Conservation (phyloP, 345 rosid species). For the Citrus mangshanensis region DNA sequence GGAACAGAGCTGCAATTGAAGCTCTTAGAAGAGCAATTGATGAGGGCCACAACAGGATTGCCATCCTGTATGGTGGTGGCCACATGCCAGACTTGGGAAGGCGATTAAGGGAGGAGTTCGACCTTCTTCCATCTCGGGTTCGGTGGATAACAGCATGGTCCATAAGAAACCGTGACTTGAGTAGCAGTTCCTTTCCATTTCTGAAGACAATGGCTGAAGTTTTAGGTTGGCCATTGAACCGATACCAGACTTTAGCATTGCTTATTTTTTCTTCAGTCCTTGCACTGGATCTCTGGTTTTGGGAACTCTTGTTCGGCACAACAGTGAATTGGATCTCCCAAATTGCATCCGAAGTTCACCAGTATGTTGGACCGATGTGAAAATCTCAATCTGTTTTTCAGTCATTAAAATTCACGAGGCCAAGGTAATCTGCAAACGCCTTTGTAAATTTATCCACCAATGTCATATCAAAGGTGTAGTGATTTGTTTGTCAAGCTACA, state of each 20-base stretch:
- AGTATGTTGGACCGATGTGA: conserved; percentile 38
- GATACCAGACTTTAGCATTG: conserved; percentile 82
- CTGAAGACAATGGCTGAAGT: conserved; percentile 66
- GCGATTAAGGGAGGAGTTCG: conserved; percentile 69
- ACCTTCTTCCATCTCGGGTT: conserved; percentile 58
- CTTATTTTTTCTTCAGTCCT: conserved; percentile 71
- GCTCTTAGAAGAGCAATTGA: conserved; percentile 63
- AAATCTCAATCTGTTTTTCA: background rate
- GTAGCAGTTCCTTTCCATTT: conserved; percentile 54
- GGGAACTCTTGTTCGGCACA: conserved; percentile 74
- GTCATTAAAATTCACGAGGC: conserved; percentile 4
- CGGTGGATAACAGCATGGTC: conserved; percentile 97
- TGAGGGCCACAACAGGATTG: conserved; percentile 69
- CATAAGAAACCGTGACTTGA: conserved; percentile 49
- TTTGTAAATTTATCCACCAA: conserved; percentile 5
- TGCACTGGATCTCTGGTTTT: conserved; percentile 82
- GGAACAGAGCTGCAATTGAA: conserved; percentile 73
- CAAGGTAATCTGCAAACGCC: conserved; percentile 2
- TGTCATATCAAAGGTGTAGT: background rate
- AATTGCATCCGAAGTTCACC: conserved; percentile 34
- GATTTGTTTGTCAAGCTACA: background rate
- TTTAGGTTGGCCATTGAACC: conserved; percentile 81
- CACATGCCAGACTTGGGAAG: conserved; percentile 98
- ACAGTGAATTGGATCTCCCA: conserved; percentile 59
- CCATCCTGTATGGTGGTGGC: conserved; percentile 87